phyloP scores from a whole-genome alignment of 2,329 filamentous ascomycete genomes.

The Botrytis squamosa region DNA sequence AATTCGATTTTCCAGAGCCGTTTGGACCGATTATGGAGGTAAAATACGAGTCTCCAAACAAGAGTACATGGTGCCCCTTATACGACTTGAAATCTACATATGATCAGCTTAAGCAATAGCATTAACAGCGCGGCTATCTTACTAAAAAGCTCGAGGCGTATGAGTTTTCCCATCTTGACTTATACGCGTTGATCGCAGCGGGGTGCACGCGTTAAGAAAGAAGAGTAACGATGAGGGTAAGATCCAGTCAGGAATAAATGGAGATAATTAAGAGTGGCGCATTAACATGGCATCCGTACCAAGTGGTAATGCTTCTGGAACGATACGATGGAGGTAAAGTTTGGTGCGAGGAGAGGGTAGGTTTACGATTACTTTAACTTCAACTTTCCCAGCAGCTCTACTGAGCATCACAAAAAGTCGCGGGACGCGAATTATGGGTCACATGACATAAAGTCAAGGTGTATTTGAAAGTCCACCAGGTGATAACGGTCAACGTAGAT shows the following conservation, averaged over 20 bases:
- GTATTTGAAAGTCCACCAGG: background rate
- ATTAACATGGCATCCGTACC: background rate
- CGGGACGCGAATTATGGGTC: constrained; percentile 18
- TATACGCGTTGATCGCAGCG: constrained; percentile 32
- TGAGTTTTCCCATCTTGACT: constrained; percentile 86
- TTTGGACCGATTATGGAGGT: constrained; percentile 99
- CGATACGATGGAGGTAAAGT: background rate
- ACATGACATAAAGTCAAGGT: background rate
- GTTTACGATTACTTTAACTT: background rate
- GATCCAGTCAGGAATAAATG: constrained; percentile 3
- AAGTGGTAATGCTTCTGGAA: background rate
- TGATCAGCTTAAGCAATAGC: constrained; percentile 25
- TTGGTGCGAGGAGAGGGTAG: background rate
- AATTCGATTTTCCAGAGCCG: constrained; percentile 99
- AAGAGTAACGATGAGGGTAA: constrained; percentile 2
- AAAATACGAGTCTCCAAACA: constrained; percentile 98
- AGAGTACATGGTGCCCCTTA: constrained; percentile 89
- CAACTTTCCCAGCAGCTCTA: background rate
- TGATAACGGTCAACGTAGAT: background rate
- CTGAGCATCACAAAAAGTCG: constrained; percentile 17
- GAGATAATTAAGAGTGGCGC: background rate
- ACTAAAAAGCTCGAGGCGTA: constrained; percentile 93
- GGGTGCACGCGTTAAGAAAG: constrained; percentile 30
- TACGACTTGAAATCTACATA: constrained; percentile 94
- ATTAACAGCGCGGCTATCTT: constrained; percentile 41